Conservation (phyloP, 306 rosid genomes). For the Abrus precatorius region DNA sequence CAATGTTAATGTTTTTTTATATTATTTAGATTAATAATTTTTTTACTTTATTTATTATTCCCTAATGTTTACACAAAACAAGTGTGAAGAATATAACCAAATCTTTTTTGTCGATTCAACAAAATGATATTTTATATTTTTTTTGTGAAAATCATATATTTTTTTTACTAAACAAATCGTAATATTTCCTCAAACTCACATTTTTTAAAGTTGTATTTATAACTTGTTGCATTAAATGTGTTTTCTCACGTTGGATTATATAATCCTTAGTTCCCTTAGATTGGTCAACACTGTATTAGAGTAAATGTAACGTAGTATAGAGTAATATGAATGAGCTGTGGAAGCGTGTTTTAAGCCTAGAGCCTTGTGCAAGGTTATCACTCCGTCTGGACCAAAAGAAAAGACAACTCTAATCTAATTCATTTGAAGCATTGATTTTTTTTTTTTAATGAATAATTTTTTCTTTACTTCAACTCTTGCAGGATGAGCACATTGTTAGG, state of each 20-base stretch:
- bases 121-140: too few species aligned
- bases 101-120: too few species aligned
- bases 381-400: neutral
- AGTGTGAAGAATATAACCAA: too few species aligned
- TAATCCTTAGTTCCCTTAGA: neutral
- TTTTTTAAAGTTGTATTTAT: too few species aligned
- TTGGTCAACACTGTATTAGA: constrained; percentile 19
- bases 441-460: neutral
- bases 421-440: neutral
- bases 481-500: neutral
- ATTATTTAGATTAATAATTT: too few species aligned
- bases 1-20: too few species aligned
- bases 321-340: neutral
- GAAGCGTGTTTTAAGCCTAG: constrained; percentile 53
- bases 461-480: neutral
- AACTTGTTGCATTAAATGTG: constrained; percentile 6
- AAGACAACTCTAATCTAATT: too few species aligned
- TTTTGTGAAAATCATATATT: too few species aligned
- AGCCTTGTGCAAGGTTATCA: constrained; percentile 51
- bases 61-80: too few species aligned
- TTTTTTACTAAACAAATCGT: too few species aligned
- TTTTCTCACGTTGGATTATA: constrained; percentile 17
- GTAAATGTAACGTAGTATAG: constrained; percentile 12
- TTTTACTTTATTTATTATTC: too few species aligned
- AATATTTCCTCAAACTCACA: too few species aligned